phyloP scores from a whole-genome alignment of 139 green algal species.

The Zygnema circumcarinatum region DNA sequence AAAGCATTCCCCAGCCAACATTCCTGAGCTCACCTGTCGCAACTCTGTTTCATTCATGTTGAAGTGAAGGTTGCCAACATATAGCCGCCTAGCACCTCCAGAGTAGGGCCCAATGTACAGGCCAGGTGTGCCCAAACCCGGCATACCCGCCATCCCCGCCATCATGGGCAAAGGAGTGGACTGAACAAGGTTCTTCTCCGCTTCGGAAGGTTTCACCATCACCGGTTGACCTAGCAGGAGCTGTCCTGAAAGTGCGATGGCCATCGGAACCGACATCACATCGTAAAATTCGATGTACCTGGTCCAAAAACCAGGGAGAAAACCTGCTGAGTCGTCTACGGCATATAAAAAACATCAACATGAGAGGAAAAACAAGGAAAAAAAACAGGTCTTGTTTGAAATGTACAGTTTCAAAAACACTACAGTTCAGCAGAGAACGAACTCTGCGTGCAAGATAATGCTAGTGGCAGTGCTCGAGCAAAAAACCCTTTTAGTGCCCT shows the following conservation, averaged over 20 bases:
- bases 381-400: too few species aligned
- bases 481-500: too few species aligned
- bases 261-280: constrained; percentile 65
- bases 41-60: constrained; percentile 62
- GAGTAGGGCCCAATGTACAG: constrained; percentile 27
- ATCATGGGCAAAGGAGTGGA: constrained; percentile 66
- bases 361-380: too few species aligned
- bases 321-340: too few species aligned
- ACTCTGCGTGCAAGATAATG: too few species aligned
- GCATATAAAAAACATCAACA: too few species aligned
- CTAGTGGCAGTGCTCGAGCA: too few species aligned
- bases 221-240: constrained; percentile 82
- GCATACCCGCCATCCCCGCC: constrained; percentile 30
- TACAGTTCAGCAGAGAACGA: too few species aligned
- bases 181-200: constrained; percentile 86
- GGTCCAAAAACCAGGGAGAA: neutral
- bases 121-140: constrained; percentile 12
- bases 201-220: constrained; percentile 92
- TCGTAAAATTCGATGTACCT: constrained; percentile 91
- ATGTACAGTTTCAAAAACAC: too few species aligned
- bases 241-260: constrained; percentile 85
- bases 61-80: constrained; percentile 66
- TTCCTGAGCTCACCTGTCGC: constrained; percentile 29
- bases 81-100: constrained; percentile 27
- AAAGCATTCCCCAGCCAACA: too few species aligned